Conservation (phyloP, 2,329 filamentous ascomycete species). For the Aureobasidium musti region DNA sequence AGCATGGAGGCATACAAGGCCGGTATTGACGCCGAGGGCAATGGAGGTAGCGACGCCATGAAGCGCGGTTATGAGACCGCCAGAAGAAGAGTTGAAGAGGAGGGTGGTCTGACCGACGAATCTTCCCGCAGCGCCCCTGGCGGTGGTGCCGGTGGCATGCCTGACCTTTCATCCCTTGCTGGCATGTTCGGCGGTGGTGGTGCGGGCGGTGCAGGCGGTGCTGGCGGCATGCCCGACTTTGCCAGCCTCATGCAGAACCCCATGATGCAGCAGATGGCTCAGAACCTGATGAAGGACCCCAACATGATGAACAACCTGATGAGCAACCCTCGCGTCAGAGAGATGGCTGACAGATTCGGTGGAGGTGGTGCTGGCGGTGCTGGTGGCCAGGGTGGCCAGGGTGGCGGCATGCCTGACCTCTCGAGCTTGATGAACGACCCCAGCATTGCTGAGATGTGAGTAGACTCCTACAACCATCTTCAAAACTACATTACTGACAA, state of each 20-base stretch:
- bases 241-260: slow-evolving; percentile 91
- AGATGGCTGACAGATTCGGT: slow-evolving; percentile 82
- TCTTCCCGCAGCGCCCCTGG: slow-evolving; percentile 39
- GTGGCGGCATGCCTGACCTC: slow-evolving; percentile 88
- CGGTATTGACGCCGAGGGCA: slow-evolving; percentile 92
- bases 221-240: slow-evolving; percentile 85
- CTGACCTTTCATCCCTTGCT: slow-evolving; percentile 46
- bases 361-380: slow-evolving; percentile 45
- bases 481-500: slow-evolving; percentile 31
- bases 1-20: slow-evolving; percentile 92
- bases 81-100: slow-evolving; percentile 80
- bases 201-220: slow-evolving; percentile 59
- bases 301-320: slow-evolving; percentile 89
- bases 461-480: slow-evolving; percentile 35
- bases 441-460: slow-evolving; percentile 88
- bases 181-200: slow-evolving; percentile 49
- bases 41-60: slow-evolving; percentile 94
- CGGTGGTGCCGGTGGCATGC: slow-evolving; percentile 47
- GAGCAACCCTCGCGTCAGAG: slow-evolving; percentile 84
- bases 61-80: slow-evolving; percentile 96
- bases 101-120: slow-evolving; percentile 53
- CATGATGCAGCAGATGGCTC: slow-evolving; percentile 97
- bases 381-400: slow-evolving; percentile 46
- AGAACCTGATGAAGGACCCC: slow-evolving; percentile 96
- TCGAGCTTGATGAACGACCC: slow-evolving; percentile 87